phyloP scores from a whole-genome alignment of 129 eudicot species.

The Gnaphalium uliginosum region DNA sequence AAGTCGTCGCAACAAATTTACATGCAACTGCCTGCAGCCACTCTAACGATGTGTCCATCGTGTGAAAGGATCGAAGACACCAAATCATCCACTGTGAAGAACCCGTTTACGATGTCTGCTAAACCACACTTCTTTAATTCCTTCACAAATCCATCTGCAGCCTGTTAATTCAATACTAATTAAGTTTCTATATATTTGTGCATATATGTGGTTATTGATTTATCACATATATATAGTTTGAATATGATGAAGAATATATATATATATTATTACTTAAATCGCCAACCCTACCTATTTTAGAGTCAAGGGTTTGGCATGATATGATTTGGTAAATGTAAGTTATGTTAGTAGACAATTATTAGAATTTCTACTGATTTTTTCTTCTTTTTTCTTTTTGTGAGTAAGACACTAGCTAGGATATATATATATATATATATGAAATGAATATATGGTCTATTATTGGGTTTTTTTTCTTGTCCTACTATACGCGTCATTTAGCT shows the following conservation, averaged over 20 bases:
- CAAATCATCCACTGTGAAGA: conserved; percentile 30
- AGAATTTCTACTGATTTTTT: not conserved
- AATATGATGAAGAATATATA: conserved; percentile 10
- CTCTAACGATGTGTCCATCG: conserved; percentile 92
- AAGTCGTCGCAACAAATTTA: conserved; percentile 62
- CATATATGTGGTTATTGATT: conserved; percentile 25
- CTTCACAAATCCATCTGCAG: conserved; percentile 67
- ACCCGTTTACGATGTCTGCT: conserved; percentile 37
- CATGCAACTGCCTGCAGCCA: conserved; percentile 94
- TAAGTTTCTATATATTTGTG: not conserved
- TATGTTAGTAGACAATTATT: conserved; percentile 22
- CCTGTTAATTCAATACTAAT: conserved; percentile 43
- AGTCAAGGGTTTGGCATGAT: conserved; percentile 49
- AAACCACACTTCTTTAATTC: conserved; percentile 55
- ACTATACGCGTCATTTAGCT: too few species aligned
- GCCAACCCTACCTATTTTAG: conserved; percentile 50
- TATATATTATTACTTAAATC: conserved; percentile 6
- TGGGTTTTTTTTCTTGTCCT: not conserved
- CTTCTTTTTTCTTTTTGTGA: not conserved
- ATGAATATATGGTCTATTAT: too few species aligned
- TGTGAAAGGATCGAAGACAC: conserved; percentile 71
- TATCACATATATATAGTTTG: conserved; percentile 22
- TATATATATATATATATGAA: not conserved
- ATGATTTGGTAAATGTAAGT: conserved; percentile 21
- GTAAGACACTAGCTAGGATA: conserved; percentile 2